Percentiles rank a stretch among this genome's conserved stretches.
phyloP scores from a whole-genome alignment of 169 alveolate genomes.

The Fabrea salina region DNA sequence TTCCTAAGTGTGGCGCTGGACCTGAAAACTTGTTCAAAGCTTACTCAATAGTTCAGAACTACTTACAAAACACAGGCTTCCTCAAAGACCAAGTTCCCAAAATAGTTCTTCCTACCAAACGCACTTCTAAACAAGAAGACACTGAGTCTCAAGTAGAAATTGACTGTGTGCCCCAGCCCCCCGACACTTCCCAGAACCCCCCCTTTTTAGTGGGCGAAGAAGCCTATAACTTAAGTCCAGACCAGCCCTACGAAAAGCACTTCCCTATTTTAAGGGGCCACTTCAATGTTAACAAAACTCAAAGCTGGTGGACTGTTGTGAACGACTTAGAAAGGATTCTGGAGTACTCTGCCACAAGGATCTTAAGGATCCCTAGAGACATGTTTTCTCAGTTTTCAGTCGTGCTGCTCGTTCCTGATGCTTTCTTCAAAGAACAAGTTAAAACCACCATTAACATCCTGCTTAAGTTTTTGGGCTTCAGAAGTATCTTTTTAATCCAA shows the following conservation, averaged over 20 bases:
- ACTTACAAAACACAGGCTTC: constrained; percentile 22
- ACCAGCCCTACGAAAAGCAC: constrained; percentile 37
- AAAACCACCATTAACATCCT: constrained; percentile 50
- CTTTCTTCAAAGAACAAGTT: constrained; percentile 49
- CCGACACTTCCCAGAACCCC: constrained; percentile 7
- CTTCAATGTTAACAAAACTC: constrained; percentile 42
- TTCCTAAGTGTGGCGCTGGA: constrained; percentile 17
- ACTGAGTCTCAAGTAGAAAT: not conserved
- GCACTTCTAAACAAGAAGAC: not conserved
- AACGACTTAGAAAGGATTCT: constrained; percentile 53
- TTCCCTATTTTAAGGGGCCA: constrained; percentile 67
- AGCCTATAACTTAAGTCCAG: constrained; percentile 6
- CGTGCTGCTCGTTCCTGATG: constrained; percentile 60
- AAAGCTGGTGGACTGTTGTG: constrained; percentile 29
- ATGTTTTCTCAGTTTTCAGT: constrained; percentile 46
- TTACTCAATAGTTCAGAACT: constrained; percentile 24
- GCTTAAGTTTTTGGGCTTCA: constrained; percentile 63
- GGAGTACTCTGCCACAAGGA: constrained; percentile 40
- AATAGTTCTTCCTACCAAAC: constrained; percentile 30
- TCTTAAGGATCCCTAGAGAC: constrained; percentile 41
- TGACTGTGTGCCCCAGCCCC: not conserved
- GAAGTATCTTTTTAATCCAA: constrained; percentile 65
- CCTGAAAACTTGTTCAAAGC: constrained; percentile 26
- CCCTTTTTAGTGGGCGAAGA: constrained; percentile 26
- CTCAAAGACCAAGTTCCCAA: constrained; percentile 14